Evolutionary conservation across 225 moss, liverwort and hornwort genomes (phyloP).

Genomic region (Ulota crispa): DNA sequence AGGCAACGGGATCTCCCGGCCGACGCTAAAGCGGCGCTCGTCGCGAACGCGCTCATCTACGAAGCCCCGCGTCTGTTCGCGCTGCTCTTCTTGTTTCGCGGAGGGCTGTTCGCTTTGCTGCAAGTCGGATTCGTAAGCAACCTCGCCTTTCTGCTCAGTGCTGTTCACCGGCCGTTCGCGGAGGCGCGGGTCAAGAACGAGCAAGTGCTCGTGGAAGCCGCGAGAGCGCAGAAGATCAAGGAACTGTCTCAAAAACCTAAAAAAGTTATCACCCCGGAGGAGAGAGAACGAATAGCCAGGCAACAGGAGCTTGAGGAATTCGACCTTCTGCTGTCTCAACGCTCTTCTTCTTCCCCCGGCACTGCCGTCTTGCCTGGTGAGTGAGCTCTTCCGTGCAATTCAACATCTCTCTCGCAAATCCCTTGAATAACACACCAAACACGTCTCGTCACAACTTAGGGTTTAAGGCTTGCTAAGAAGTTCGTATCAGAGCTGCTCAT

Average conservation of each 20-base stretch:
- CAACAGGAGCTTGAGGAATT: slow-evolving; percentile 74
- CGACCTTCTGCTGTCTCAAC: slow-evolving; percentile 63
- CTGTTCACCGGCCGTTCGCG: slow-evolving; percentile 70
- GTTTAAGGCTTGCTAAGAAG: background rate
- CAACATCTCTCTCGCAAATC: background rate
- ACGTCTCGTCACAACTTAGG: background rate
- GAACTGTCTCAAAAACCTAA: slow-evolving; percentile 31
- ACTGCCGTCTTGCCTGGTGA: slow-evolving; percentile 45
- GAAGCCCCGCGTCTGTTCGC: slow-evolving; percentile 60
- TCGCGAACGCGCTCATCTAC: slow-evolving; percentile 72
- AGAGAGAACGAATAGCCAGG: slow-evolving; percentile 52
- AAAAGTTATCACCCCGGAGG: slow-evolving; percentile 50
- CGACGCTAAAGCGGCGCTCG: slow-evolving; percentile 50
- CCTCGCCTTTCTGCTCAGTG: slow-evolving; percentile 65
- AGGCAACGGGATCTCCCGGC: slow-evolving; percentile 30
- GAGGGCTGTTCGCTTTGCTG: slow-evolving; percentile 50
- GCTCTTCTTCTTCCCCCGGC: slow-evolving; percentile 32
- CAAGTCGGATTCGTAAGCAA: slow-evolving; percentile 54
- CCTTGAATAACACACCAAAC: background rate
- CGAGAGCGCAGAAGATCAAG: slow-evolving; percentile 32
- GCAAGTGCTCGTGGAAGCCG: slow-evolving; percentile 49
- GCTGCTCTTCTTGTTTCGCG: slow-evolving; percentile 53
- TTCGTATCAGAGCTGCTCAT: background rate
- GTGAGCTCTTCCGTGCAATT: slow-evolving; percentile 30
- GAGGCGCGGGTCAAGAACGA: slow-evolving; percentile 74